Evolutionary conservation across 2,329 filamentous ascomycete genomes (phyloP).

Genomic region (Ophiobolus disseminans): DNA sequence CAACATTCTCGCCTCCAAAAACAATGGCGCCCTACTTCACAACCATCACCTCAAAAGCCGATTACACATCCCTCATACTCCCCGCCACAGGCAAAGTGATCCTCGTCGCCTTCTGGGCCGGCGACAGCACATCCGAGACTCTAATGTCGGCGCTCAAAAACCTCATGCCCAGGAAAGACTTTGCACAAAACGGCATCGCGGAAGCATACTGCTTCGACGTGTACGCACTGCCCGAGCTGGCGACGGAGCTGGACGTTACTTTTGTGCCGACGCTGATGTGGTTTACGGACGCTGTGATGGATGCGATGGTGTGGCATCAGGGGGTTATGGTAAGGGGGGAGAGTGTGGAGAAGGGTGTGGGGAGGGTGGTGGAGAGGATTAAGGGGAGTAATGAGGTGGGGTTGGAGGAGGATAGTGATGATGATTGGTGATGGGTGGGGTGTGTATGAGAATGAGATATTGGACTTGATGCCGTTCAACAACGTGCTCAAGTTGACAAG

Average conservation of each 20-base stretch:
- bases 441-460: no score
- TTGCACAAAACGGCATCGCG: constrained; percentile 15
- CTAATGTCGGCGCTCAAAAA: constrained; percentile 20
- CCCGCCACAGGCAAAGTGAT: constrained; percentile 26
- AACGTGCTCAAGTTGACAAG: no score
- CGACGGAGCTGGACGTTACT: constrained; percentile 23
- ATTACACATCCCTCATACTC: constrained; percentile 25
- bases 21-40: constrained; percentile 21
- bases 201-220: constrained; percentile 34
- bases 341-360: constrained; percentile 31
- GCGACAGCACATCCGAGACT: constrained; percentile 24
- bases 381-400: constrained; percentile 32
- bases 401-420: constrained; percentile 24
- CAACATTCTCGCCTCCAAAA: no score
- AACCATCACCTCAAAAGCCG: constrained; percentile 19
- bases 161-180: constrained; percentile 19
- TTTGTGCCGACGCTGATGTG: constrained; percentile 37
- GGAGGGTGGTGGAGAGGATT: constrained; percentile 32
- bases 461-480: no score
- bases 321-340: constrained; percentile 31
- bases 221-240: constrained; percentile 30
- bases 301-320: constrained; percentile 34
- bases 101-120: constrained; percentile 31
- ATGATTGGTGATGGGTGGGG: constrained; percentile 27
- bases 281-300: constrained; percentile 29